Base-by-base conservation (phyloP, 805 yeast species). In the Kluyveromyces aestuarii region DNA sequence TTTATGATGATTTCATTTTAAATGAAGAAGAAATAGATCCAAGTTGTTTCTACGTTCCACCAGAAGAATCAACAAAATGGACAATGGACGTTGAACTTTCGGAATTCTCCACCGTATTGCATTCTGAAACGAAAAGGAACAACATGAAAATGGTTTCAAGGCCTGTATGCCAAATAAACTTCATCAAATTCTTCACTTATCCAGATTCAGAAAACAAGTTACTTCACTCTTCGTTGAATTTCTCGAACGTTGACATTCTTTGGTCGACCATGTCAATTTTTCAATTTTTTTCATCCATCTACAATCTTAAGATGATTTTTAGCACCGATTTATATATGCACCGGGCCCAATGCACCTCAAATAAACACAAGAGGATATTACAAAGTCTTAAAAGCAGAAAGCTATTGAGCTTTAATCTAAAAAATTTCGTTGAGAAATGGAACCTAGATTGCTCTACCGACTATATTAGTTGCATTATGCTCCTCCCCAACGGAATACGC, bases 401-500 rank as follows among this genome's bases (percentile, higher is more conserved):
- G 18, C 19, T 51, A 18, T 39, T 43, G 38, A 45, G 56, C 40
- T 36, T 59, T n/a, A 47, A 58, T 30, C 58, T 60, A 52, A 43
- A 47, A 13, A 58, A 60, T 33, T 33, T 63, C 36, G 44, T 57
- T 13, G 44, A 58, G 7, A 45, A 63, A 16, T 11, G 64, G 14
- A 57, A 60, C 6, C 14, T 66, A 8, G 52, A 57, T 25, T 37
- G 59, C 9, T 49, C 58, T 7, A 40, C 61, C 5, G 64, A 56
- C 8, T 41, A 54, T 27, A 40, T 60, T 21, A 61, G 62, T 39
- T 52, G 57, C 14, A 54, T 69, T 14, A 35, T 72, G 35, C 60
- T 67, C 1, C 56, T 82, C 42, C 77, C 79, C 2, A 75, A 76
- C 52, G 73, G 73, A 4, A 71, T 81, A 51, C 74, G 71, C 25